Evolutionary conservation across 2,329 filamentous ascomycete genomes (phyloP), one percentile per base, ranked within the genome.

Genomic region (Hypoxylon sp.): DNA sequence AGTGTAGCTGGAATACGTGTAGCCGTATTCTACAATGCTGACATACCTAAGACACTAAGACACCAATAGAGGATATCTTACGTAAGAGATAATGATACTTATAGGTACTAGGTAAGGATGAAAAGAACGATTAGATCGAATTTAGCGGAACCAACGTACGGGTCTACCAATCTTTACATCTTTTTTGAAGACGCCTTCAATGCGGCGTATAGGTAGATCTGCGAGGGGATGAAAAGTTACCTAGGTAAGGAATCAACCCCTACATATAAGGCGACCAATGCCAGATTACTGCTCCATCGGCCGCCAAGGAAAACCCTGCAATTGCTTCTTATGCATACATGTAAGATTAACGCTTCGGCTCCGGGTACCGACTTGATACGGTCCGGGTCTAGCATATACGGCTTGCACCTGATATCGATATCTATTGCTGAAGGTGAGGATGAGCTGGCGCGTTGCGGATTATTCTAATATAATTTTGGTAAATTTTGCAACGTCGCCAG

Each of bases 241-340:
- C 38, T 43, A 43, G 38, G 38, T 10, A 43, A 43, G 38, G 38
- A 43, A 21, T 11, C 17, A 21, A 43, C 38, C 38, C 38, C 38
- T 43, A n/a, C 17, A 17, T 43, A 19, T 43, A 43, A 43, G 38
- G 38, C 38, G 38, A 43, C 38, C 38, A 43, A 21, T 43, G 38
- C 38, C 11, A 21, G 38, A 43, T 17, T 41, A n/a, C 36, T 41
- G 14, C 36, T 17, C n/a, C n/a, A 9, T 41, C 38, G 38, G 4
- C 38, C n/a, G 38, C n/a, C 17, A 41, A 41, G 38, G 38, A 11
- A 41, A 19, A 17, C 38, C 38, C 38, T 41, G 38, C 38, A 41
- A 41, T 41, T 9, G n/a, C 38, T n/a, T 10, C n/a, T 41, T 41
- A 41, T 41, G 38, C 38, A 41, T 43, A n/a, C n/a, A n/a, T n/a